phyloP scores from a whole-genome alignment of 306 rosid genomes.

The Sechiopsis laciniata region DNA sequence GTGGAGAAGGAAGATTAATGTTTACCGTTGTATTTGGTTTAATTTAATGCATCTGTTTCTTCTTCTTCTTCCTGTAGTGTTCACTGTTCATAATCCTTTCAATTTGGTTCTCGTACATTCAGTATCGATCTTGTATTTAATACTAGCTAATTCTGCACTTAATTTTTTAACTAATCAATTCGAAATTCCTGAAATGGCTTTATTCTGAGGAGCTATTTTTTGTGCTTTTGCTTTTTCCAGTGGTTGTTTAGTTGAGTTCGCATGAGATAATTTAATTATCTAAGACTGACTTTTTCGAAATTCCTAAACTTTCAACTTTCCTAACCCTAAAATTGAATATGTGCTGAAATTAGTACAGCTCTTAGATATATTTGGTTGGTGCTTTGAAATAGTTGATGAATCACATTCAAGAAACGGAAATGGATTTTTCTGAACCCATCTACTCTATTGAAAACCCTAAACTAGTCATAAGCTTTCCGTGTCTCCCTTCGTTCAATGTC shows the following conservation, averaged over 20 bases:
- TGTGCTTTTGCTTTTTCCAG: no score
- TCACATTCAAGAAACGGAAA: neutral
- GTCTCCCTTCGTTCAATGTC: no score
- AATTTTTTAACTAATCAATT: neutral
- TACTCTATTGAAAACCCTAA: no score
- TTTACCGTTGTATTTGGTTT: neutral
- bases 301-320: neutral
- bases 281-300: neutral
- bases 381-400: neutral
- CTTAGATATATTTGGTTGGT: neutral
- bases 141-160: neutral
- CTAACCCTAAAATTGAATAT: neutral
- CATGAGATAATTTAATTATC: neutral
- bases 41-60: no score
- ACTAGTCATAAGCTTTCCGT: neutral
- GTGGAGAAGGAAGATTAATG: neutral
- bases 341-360: neutral
- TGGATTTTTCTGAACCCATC: neutral
- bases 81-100: neutral
- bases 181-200: neutral
- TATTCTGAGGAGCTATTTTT: conserved; percentile 5
- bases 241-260: no score
- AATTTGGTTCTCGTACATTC: neutral
- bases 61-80: neutral
- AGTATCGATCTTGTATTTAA: neutral